A percentile compares a stretch with the other conserved stretches of the same genome.
Conservation (phyloP, 2,329 filamentous ascomycete species). For the Ophiostoma ips region DNA sequence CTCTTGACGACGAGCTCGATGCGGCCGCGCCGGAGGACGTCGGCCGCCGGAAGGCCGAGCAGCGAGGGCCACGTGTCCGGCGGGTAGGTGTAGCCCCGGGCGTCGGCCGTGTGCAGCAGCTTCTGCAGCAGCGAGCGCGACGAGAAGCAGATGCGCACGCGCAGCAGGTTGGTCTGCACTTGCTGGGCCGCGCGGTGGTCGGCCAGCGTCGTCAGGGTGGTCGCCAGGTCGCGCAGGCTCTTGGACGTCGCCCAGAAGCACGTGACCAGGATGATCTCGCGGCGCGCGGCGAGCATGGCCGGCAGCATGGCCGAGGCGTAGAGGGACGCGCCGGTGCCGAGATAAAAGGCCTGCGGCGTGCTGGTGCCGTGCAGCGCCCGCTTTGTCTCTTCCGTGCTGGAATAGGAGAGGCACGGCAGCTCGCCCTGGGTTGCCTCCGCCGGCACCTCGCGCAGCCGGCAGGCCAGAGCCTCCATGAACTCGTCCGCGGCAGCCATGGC, state of each 20-base stretch:
- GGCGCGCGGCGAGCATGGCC: conserved; percentile 32
- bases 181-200: conserved; percentile 10
- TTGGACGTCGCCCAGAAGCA: conserved; percentile 36
- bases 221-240: conserved; percentile 42
- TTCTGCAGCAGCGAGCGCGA: conserved; percentile 61
- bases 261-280: conserved; percentile 14
- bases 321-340: conserved; percentile 45
- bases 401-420: conserved; percentile 34
- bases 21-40: conserved; percentile 36
- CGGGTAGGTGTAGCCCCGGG: conserved; percentile 47
- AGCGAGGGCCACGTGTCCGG: conserved; percentile 42
- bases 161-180: conserved; percentile 25
- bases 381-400: conserved; percentile 20
- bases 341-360: conserved; percentile 31
- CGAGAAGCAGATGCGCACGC: conserved; percentile 64
- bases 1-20: conserved; percentile 62
- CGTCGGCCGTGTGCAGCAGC: conserved; percentile 54
- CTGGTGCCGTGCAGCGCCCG: conserved; percentile 32
- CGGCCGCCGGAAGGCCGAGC: conserved; percentile 48
- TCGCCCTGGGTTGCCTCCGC: conserved; percentile 17
- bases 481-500: conserved; percentile 12
- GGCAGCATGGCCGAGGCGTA: conserved; percentile 43
- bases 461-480: conserved; percentile 15
- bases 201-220: conserved; percentile 47
- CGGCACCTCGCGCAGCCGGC: conserved; percentile 11